Evolutionary conservation across 2,329 filamentous ascomycete genomes (phyloP).

Genomic region (Nigrospora osmanthi): DNA sequence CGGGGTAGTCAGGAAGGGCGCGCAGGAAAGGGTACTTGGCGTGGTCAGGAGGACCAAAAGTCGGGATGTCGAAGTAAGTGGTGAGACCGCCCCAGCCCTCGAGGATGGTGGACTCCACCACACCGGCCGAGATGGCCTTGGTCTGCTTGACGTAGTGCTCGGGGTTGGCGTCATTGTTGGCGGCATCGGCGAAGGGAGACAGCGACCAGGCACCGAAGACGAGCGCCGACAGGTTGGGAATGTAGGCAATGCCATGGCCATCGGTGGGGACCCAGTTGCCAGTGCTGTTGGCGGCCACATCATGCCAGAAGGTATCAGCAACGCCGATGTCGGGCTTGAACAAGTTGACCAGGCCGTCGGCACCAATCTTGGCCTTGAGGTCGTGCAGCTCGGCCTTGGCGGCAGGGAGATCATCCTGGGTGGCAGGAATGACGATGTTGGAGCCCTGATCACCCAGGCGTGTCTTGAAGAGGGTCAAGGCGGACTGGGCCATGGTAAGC

Average conservation of each 20-base stretch:
- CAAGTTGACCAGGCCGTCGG: slow-evolving; percentile 12
- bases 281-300: slow-evolving; percentile 8
- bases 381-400: slow-evolving; percentile 8
- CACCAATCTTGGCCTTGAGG: slow-evolving; percentile 12
- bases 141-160: slow-evolving; percentile 20
- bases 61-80: slow-evolving; percentile 27
- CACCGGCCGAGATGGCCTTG: slow-evolving; percentile 3
- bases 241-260: slow-evolving; percentile 12
- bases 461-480: slow-evolving; percentile 4
- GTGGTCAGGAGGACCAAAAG: slow-evolving; percentile 16
- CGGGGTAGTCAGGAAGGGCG: slow-evolving; percentile 12
- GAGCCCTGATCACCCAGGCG: slow-evolving; percentile 1
- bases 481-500: slow-evolving; percentile 6
- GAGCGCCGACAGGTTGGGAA: slow-evolving; percentile 15
- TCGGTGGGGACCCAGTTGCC: slow-evolving; percentile 13
- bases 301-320: slow-evolving; percentile 15
- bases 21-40: slow-evolving; percentile 22
- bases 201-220: slow-evolving; percentile 15
- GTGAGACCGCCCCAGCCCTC: slow-evolving; percentile 23
- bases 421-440: slow-evolving; percentile 3
- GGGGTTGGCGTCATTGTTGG: slow-evolving; percentile 18
- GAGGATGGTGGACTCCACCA: slow-evolving; percentile 13
- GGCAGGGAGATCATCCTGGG: slow-evolving; percentile 5
- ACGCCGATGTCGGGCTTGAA: slow-evolving; percentile 13
- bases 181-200: slow-evolving; percentile 14